Evolutionary conservation across 345 rosid species (phyloP).

Genomic region (Excoecaria cochinchinensis): DNA sequence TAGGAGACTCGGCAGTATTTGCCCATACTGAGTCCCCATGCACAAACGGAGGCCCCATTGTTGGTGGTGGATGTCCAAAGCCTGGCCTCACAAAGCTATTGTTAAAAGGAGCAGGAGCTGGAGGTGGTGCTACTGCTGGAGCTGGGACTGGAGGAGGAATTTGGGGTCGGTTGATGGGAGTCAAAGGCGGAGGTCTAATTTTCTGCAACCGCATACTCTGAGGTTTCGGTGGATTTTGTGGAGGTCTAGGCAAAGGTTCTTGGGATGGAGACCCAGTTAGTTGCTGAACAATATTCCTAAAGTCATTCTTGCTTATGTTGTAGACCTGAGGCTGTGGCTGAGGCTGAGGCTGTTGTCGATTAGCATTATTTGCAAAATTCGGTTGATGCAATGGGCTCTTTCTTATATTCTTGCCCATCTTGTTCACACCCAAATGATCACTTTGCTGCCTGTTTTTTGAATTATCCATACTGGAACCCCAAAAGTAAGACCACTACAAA

Average conservation of each 20-base stretch:
- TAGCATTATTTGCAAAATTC: conserved; percentile 38
- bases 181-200: conserved; percentile 80
- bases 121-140: conserved; percentile 20
- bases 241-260: conserved; percentile 75
- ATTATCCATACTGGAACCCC: conserved; percentile 55
- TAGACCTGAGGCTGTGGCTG: conserved; percentile 77
- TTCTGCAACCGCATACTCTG: conserved; percentile 76
- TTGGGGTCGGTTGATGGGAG: conserved; percentile 58
- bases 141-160: conserved; percentile 41
- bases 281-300: conserved; percentile 84
- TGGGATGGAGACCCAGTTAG: conserved; percentile 69
- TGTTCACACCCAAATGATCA: conserved; percentile 86
- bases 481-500: conserved; percentile 11
- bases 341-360: conserved; percentile 38
- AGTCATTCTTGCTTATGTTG: conserved; percentile 90
- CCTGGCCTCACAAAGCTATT: conserved; percentile 25
- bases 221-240: conserved; percentile 67
- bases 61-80: conserved; percentile 42
- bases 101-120: conserved; percentile 18
- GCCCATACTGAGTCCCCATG: conserved; percentile 50
- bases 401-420: conserved; percentile 72
- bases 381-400: conserved; percentile 90
- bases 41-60: conserved; percentile 35
- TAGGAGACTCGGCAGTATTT: conserved; percentile 70
- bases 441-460: conserved; percentile 61